A percentile compares a stretch with the other conserved stretches of the same genome.
These are phyloP conservation scores for Lipomyces yarrowii DNA, from an alignment of 1,139 yeast species.

Conservation along the genomic window DNA sequence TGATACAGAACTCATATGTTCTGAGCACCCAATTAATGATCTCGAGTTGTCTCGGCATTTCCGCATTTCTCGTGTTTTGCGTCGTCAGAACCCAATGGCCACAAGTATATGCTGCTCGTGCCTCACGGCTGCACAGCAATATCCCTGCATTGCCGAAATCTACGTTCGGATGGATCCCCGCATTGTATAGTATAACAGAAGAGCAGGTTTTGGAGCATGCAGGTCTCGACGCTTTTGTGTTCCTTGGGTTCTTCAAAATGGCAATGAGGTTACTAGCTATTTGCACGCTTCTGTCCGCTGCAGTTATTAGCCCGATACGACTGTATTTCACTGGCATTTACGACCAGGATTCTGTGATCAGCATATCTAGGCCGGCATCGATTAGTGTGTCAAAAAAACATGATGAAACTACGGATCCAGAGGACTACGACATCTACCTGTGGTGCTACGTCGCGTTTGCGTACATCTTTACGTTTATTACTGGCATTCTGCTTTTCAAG, in stretches of 20 bases:
- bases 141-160: slow-evolving; percentile 51
- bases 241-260: slow-evolving; percentile 76
- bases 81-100: slow-evolving; percentile 67
- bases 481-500: slow-evolving; percentile 61
- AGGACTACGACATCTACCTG: slow-evolving; percentile 44
- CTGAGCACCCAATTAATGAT: slow-evolving; percentile 53
- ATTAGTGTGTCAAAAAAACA: background rate
- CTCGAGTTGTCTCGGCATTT: slow-evolving; percentile 63
- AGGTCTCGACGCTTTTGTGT: slow-evolving; percentile 92
- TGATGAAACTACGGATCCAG: slow-evolving; percentile 14
- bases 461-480: slow-evolving; percentile 73
- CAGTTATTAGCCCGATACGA: slow-evolving; percentile 72
- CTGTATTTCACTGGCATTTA: slow-evolving; percentile 69
- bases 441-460: slow-evolving; percentile 91
- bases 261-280: slow-evolving; percentile 63
- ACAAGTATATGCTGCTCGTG: slow-evolving; percentile 65
- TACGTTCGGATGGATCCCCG: slow-evolving; percentile 78
- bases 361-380: slow-evolving; percentile 34
- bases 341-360: slow-evolving; percentile 46
- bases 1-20: slow-evolving; percentile 21
- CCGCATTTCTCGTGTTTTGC: slow-evolving; percentile 67
- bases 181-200: slow-evolving; percentile 66
- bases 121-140: slow-evolving; percentile 40
- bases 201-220: slow-evolving; percentile 82
- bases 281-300: slow-evolving; percentile 63